Conservation (phyloP, 345 rosid genomes). For the Rhodomyrtus tomentosa region DNA sequence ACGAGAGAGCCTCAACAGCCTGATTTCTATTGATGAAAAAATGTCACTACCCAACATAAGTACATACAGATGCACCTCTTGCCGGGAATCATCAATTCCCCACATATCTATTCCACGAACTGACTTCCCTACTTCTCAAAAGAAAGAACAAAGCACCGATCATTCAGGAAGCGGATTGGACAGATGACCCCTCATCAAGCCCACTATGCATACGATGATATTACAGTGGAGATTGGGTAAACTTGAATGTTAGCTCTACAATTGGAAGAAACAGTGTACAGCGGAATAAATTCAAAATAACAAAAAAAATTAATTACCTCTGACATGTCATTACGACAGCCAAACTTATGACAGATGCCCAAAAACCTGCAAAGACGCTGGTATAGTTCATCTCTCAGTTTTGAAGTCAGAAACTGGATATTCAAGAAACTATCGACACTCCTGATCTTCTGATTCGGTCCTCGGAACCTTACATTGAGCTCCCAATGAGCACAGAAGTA, state of each 20-base stretch:
- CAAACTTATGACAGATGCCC: background rate
- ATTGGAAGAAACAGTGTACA: background rate
- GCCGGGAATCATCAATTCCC: background rate
- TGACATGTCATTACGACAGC: background rate
- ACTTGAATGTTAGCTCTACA: background rate
- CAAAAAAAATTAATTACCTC: background rate
- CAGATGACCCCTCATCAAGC: background rate
- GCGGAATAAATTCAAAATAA: background rate
- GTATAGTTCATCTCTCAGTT: background rate
- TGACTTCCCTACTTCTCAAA: background rate
- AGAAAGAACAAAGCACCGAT: background rate
- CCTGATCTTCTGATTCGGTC: background rate
- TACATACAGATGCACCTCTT: background rate
- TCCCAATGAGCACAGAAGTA: background rate
- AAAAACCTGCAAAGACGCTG: background rate
- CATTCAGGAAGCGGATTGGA: background rate
- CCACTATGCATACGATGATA: background rate
- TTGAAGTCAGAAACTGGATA: background rate
- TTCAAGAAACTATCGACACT: background rate
- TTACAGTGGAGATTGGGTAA: background rate
- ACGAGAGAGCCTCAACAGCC: background rate
- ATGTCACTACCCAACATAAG: background rate
- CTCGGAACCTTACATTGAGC: background rate
- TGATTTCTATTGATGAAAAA: background rate
- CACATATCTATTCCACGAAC: background rate